Conservation (phyloP, 2,329 filamentous ascomycete species). For the Epichloe aotearoae region DNA sequence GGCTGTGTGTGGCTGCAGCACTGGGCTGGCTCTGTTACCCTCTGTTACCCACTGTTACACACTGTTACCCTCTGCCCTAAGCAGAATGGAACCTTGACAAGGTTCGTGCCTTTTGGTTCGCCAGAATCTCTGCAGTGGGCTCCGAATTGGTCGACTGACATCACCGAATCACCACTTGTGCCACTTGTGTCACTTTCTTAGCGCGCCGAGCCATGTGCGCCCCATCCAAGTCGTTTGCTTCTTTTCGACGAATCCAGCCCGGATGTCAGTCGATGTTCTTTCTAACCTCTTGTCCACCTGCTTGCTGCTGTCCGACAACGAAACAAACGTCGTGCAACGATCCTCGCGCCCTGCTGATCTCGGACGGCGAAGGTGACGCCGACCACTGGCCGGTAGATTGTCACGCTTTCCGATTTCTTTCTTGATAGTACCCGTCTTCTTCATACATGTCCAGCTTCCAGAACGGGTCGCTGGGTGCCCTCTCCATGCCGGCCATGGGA, state of each 20-base stretch:
- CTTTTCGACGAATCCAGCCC: neutral
- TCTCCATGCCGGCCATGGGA: constrained; percentile 6
- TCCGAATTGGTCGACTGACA: neutral
- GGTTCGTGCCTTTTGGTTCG: too few relatives aligned
- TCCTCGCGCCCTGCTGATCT: neutral
- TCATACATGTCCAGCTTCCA: constrained; percentile 19
- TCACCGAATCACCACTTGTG: neutral
- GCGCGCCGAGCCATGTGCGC: neutral
- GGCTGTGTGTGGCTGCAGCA: too few relatives aligned
- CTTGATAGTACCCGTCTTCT: neutral
- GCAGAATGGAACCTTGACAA: too few relatives aligned
- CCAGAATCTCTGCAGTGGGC: too few relatives aligned
- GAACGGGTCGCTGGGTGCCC: constrained; percentile 15
- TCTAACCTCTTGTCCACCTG: neutral
- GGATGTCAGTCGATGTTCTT: neutral
- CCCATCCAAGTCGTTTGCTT: neutral
- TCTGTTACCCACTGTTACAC: too few relatives aligned
- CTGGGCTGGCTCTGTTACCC: too few relatives aligned
- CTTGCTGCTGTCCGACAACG: neutral
- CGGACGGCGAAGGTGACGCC: neutral
- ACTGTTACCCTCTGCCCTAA: too few relatives aligned
- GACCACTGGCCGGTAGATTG: neutral
- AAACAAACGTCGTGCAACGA: neutral
- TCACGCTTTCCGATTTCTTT: neutral
- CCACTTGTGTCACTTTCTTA: neutral